Evolutionary conservation across 805 yeast genomes (phyloP).

Genomic region (Candida pini): DNA sequence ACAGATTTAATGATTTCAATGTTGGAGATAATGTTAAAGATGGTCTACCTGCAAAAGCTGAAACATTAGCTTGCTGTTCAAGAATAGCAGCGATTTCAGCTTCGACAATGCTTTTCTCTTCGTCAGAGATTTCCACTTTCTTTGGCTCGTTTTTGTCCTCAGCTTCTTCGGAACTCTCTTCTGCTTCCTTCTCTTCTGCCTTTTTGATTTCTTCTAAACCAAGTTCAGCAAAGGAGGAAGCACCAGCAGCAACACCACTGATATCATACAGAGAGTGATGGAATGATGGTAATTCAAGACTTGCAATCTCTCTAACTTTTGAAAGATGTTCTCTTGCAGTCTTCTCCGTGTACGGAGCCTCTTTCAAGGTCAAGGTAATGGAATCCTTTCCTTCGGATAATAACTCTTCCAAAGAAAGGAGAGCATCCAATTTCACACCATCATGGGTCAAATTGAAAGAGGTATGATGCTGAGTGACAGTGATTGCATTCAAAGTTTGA

Average conservation of each 20-base stretch:
- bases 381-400: constrained; percentile 24
- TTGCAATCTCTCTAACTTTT: constrained; percentile 57
- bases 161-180: constrained; percentile 12
- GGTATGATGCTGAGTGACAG: constrained; percentile 55
- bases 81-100: constrained; percentile 16
- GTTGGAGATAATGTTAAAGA: constrained; percentile 39
- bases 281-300: constrained; percentile 43
- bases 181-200: constrained; percentile 9
- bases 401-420: constrained; percentile 21
- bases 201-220: constrained; percentile 29
- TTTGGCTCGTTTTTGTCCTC: constrained; percentile 14
- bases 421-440: constrained; percentile 17
- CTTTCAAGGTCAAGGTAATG: constrained; percentile 40
- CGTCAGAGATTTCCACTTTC: constrained; percentile 22
- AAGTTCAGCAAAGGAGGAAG: constrained; percentile 40
- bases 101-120: constrained; percentile 24
- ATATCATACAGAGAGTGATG: constrained; percentile 34
- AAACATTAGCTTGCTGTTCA: constrained; percentile 7
- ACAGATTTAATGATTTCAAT: constrained; percentile 49
- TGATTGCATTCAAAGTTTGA: constrained; percentile 51
- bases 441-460: constrained; percentile 44
- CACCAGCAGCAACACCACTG: constrained; percentile 41
- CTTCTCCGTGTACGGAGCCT: constrained; percentile 55
- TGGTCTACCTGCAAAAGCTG: constrained; percentile 27
- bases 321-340: constrained; percentile 57